Evolutionary conservation across 305 asterid genomes (phyloP).

Genomic region (Fraxinus nigra): DNA sequence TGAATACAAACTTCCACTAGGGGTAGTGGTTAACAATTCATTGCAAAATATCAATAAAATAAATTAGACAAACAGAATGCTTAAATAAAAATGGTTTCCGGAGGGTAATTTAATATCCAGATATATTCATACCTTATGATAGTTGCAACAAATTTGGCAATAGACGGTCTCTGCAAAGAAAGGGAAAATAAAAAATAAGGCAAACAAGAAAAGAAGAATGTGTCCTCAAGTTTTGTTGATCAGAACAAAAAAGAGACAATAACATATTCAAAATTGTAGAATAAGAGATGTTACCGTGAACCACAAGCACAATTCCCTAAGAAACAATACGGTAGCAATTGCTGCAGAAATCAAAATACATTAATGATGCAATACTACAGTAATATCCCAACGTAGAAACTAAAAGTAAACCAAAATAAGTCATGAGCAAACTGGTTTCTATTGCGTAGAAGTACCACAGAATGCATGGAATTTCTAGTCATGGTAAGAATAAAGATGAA

Average conservation of each 20-base stretch:
- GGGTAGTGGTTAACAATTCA: background rate
- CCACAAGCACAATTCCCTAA: constrained; percentile 58
- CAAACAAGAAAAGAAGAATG: background rate
- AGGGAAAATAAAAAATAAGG: constrained; percentile 20
- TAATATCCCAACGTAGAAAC: background rate
- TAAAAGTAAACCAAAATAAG: background rate
- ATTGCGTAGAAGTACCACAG: background rate
- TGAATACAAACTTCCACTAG: background rate
- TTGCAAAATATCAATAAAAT: background rate
- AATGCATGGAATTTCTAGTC: background rate
- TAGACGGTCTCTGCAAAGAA: constrained; percentile 66
- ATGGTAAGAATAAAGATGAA: background rate
- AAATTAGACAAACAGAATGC: background rate
- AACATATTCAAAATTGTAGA: constrained; percentile 11
- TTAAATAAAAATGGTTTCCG: background rate
- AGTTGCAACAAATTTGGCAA: constrained; percentile 44
- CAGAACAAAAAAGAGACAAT: background rate
- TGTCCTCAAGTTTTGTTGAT: constrained; percentile 2
- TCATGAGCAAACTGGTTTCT: background rate
- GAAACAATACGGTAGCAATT: constrained; percentile 69
- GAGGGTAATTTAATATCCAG: constrained; percentile 8
- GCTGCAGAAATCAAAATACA: constrained; percentile 50
- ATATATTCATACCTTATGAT: constrained; percentile 51
- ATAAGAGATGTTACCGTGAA: constrained; percentile 48
- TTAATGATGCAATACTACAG: background rate